Base-by-base conservation (phyloP, 2,329 filamentous ascomycete species). In the Tolypocladium cylindrosporum region DNA sequence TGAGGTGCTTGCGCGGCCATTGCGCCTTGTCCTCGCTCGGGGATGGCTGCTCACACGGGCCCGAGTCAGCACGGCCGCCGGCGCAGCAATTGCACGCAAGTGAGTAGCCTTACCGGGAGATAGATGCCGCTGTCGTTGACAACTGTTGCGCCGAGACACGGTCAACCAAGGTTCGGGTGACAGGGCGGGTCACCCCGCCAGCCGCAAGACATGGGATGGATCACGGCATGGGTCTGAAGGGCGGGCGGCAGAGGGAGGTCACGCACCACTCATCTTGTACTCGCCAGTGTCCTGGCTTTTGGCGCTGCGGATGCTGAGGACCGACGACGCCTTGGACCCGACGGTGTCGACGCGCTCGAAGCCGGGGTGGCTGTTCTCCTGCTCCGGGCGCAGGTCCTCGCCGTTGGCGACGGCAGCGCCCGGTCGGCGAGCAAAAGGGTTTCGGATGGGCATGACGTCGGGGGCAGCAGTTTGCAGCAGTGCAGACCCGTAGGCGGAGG, bases 91-190 rank as follows among this genome's bases (percentile, higher is more conserved):
- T 39, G 37, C 43, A 50, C 36, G 21, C 14, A 37, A 36, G 6
- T 7, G 14, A 53, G 55, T 37, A 54, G 54, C 59, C 84, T 74
- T 85, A 94, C 91, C 66, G 93, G 93, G 64, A 97, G 83, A 75
- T 96, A 97, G 61, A 96, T 89, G 64, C 93, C 93, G 72, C 89
- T 95, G 74, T 96, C 92, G 70, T 96, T 95, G 72, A 97, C 94
- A 63, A 97, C 93, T 97, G 71, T 61, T 57, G 50, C 37, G 55
- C 53, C 36, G 55, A 58, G 58, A 55, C 52, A 63, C 59, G 53
- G 66, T 72, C 60, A 69, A 64, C 59, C 21, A 61, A 53, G 13
- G 5, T 8, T 24, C 54, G 60, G 60, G 66, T 65, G 64, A 64
- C 60, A 48, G 56, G 52, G 57, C 51, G 55, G 43, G 56, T 36